Evolutionary conservation across 495 filamentous ascomycete genomes (phyloP).

Genomic region (Daldinia decipiens): DNA sequence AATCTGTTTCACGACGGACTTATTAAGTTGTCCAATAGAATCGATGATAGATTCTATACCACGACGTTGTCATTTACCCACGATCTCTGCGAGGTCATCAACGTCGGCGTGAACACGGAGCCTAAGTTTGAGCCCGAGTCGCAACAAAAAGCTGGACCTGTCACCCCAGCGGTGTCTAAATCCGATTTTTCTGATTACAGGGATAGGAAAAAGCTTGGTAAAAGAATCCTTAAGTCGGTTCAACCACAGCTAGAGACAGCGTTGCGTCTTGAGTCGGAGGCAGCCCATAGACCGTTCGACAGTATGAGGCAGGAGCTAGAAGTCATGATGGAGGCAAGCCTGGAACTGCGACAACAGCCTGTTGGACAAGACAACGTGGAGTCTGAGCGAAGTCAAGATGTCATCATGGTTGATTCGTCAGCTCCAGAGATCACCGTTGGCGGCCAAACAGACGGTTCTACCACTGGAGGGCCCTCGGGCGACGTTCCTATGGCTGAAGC

Average conservation of each 20-base stretch:
- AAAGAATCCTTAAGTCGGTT: conserved; percentile 83
- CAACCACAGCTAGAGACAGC: conserved; percentile 81
- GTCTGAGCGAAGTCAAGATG: conserved; percentile 51
- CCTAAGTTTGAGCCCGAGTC: conserved; percentile 38
- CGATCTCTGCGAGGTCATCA: conserved; percentile 77
- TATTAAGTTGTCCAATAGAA: conserved; percentile 66
- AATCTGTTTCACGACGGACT: conserved; percentile 75
- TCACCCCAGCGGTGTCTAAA: conserved; percentile 47
- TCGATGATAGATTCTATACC: conserved; percentile 78
- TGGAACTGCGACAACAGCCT: conserved; percentile 54
- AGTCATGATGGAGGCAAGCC: conserved; percentile 70
- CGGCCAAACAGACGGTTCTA: conserved; percentile 48
- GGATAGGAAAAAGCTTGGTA: conserved; percentile 73
- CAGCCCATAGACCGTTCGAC: conserved; percentile 74
- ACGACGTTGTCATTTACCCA: conserved; percentile 77
- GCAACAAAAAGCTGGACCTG: conserved; percentile 43
- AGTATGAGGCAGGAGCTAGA: conserved; percentile 77
- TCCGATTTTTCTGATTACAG: conserved; percentile 50
- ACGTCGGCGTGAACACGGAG: conserved; percentile 67
- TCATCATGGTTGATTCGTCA: conserved; percentile 60
- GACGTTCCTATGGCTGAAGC: conserved; percentile 41
- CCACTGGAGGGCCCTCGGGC: conserved; percentile 29
- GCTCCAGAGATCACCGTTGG: conserved; percentile 56
- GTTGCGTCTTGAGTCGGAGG: conserved; percentile 79
- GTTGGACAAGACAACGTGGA: conserved; percentile 42